Percentiles rank a stretch among this genome's conserved stretches.
Conservation (phyloP, 345 rosid genomes). For the Pugionium dolabratum region DNA sequence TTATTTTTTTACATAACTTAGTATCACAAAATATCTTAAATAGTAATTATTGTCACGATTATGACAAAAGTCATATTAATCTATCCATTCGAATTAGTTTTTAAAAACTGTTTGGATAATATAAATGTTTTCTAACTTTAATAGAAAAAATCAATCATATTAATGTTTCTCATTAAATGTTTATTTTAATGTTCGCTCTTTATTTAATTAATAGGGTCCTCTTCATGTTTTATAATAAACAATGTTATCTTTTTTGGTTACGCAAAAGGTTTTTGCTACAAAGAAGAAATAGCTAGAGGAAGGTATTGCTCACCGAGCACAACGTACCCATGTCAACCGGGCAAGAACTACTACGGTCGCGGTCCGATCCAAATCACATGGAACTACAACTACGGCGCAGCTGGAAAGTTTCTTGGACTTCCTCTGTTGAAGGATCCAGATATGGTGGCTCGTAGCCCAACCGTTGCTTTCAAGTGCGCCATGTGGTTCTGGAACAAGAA, state of each 20-base stretch:
- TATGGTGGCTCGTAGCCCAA: constrained; percentile 45
- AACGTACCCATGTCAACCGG: constrained; percentile 38
- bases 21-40: neutral
- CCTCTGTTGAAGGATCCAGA: constrained; percentile 52
- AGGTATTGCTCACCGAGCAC: constrained; percentile 32
- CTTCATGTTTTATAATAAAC: neutral
- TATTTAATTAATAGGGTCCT: neutral
- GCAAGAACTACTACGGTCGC: constrained; percentile 53
- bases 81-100: too few species aligned
- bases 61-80: too few species aligned
- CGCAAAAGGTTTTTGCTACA: constrained; percentile 41
- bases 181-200: neutral
- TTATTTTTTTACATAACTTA: neutral
- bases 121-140: neutral
- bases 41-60: neutral
- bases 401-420: constrained; percentile 45
- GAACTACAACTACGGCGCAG: constrained; percentile 61
- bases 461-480: constrained; percentile 51
- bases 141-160: too few species aligned
- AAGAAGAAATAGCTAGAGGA: constrained; percentile 42
- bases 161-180: too few species aligned
- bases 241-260: neutral
- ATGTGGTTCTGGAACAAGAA: constrained; percentile 64
- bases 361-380: constrained; percentile 60
- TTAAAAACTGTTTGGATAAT: too few species aligned